Base-by-base conservation (phyloP, 768 basidiomycete genomes). In the Pleurotus giganteus region DNA sequence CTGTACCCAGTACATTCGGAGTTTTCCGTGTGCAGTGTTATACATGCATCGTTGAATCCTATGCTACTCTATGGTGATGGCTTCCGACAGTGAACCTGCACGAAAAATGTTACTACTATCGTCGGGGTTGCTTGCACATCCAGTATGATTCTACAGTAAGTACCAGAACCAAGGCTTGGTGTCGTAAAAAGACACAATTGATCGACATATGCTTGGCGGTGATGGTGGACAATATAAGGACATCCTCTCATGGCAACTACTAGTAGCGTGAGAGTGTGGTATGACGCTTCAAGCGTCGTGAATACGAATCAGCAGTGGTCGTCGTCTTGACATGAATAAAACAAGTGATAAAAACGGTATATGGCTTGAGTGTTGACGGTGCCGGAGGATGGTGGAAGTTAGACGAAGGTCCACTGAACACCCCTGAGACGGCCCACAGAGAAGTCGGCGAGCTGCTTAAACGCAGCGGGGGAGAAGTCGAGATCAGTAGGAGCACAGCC, bases 391-490 rank as follows among this genome's bases (percentile, higher is more conserved):
- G 32, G 19, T 11, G 34, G 11, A 11, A 19, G 2, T 66, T 68
- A 78, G 28, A 58, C 17, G 77, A 78, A 86, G 15, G 36, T 23
- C 86, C 89, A 89, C 6, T 58, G 63, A 26, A 88, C 65, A 45
- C 61, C 64, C 39, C 15, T 44, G 58, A 90, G 64, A 57, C 86
- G 84, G 11, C 89, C 89, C 8, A 77, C 37, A 31, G 61, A 46
- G 12, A 47, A 41, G 54, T 60, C 57, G 1, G 85, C 81, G 36
- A 91, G 73, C 5, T 58, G 0, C 0, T 60, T 4, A 68, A 90
- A 91, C 7, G 85, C 85, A 5, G 68, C 1, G 4, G 80, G 82
- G 9, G 85, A 82, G 58, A 91, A 75, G 69, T 90, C 87, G 57
- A 91, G 77, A 63, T 80, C 76, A 46, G 65, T 74, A 13, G 39